Percentiles rank a stretch among this genome's conserved stretches.
These are phyloP conservation scores for Fusarium tanahbumbuense DNA, from an alignment of 2,329 filamentous ascomycete genomes.

Conservation along the genomic window DNA sequence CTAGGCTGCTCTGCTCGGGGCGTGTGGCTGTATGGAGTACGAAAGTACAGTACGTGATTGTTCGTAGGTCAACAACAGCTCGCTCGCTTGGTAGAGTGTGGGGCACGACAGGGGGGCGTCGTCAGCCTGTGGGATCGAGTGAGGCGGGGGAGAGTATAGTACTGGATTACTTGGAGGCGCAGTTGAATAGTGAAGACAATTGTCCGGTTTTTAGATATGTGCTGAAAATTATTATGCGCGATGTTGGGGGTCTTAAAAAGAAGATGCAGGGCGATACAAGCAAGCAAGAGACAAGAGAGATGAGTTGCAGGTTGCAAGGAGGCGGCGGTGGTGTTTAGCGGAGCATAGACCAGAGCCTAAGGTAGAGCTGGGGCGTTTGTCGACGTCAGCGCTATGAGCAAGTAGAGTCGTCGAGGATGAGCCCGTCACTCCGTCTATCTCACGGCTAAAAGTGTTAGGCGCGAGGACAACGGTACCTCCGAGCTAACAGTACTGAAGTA, in stretches of 20 bases:
- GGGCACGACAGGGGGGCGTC: slow-evolving; percentile 48
- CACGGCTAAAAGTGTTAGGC: slow-evolving; percentile 37
- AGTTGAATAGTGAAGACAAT: slow-evolving; percentile 42
- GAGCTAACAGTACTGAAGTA: slow-evolving; percentile 6
- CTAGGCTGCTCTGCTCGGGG: slow-evolving; percentile 44
- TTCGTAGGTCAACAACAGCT: slow-evolving; percentile 44
- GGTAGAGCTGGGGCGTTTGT: slow-evolving; percentile 50
- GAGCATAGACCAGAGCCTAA: slow-evolving; percentile 44
- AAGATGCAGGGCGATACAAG: slow-evolving; percentile 34
- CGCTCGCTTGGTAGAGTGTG: slow-evolving; percentile 46
- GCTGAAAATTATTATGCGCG: slow-evolving; percentile 21
- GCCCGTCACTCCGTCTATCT: slow-evolving; percentile 41
- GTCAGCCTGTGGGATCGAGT: slow-evolving; percentile 46
- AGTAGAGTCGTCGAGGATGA: background rate
- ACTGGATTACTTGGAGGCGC: slow-evolving; percentile 22
- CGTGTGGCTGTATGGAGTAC: slow-evolving; percentile 43
- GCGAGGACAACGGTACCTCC: slow-evolving; percentile 19
- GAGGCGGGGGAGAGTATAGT: slow-evolving; percentile 38
- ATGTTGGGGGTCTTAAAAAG: slow-evolving; percentile 20
- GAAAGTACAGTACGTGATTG: slow-evolving; percentile 33
- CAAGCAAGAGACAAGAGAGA: slow-evolving; percentile 34
- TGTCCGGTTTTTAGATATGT: slow-evolving; percentile 19
- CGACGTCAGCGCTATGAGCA: slow-evolving; percentile 60
- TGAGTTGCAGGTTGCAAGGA: slow-evolving; percentile 43
- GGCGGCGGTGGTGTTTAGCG: slow-evolving; percentile 49